phyloP scores from a whole-genome alignment of 202 grass and related monocot genomes.

The Saccharum hybrid region DNA sequence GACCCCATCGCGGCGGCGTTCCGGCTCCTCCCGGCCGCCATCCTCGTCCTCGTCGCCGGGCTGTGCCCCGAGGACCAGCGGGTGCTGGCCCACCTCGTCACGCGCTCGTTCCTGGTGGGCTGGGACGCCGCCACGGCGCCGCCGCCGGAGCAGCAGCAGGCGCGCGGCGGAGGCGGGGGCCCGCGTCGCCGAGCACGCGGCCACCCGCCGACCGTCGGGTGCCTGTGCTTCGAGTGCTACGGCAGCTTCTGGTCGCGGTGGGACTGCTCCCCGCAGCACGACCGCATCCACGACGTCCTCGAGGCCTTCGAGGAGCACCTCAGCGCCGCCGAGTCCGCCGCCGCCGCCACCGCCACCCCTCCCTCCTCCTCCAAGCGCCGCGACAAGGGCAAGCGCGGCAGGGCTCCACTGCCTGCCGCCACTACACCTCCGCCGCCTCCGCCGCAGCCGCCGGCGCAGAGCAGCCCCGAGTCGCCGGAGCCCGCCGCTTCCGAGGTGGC shows the following conservation, averaged over 20 bases:
- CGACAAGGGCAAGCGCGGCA: slow-evolving; percentile 45
- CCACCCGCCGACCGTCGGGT: slow-evolving; percentile 63
- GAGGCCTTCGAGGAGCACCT: slow-evolving; percentile 79
- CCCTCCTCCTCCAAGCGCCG: slow-evolving; percentile 21
- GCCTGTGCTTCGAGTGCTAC: slow-evolving; percentile 89
- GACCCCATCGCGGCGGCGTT: slow-evolving; percentile 53
- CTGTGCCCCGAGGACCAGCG: slow-evolving; percentile 66
- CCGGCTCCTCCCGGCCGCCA: slow-evolving; percentile 59
- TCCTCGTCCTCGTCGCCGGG: slow-evolving; percentile 51
- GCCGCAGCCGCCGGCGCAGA: not conserved
- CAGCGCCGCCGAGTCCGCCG: slow-evolving; percentile 43
- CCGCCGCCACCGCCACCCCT: not conserved
- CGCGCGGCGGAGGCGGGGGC: not conserved
- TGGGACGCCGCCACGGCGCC: not conserved
- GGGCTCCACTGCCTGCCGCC: not conserved
- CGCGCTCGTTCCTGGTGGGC: slow-evolving; percentile 37
- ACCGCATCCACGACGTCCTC: slow-evolving; percentile 63
- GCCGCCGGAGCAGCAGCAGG: slow-evolving; percentile 15
- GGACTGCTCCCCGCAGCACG: slow-evolving; percentile 62
- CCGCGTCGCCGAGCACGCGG: slow-evolving; percentile 1
- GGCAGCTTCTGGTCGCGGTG: slow-evolving; percentile 80
- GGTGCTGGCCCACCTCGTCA: slow-evolving; percentile 71
- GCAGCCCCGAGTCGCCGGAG: not conserved
- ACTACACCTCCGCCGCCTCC: not conserved
- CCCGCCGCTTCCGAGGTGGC: not conserved